These are phyloP conservation scores for Gastrodia elata DNA, from an alignment of 106 monocot species.

Conservation along the genomic window DNA sequence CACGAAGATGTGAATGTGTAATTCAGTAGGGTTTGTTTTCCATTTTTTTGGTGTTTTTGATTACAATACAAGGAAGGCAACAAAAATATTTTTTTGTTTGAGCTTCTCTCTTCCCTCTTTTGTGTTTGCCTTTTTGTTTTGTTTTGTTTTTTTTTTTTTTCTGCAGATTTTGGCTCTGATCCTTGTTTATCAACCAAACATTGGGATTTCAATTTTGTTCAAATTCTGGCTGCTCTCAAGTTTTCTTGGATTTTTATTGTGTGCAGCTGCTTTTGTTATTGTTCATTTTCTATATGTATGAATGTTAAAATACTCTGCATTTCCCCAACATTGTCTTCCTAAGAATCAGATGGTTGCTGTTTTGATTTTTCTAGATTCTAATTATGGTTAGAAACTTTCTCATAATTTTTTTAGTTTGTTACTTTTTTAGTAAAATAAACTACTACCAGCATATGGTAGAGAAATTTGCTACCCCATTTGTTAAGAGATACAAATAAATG, in stretches of 20 bases:
- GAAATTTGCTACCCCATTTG: too few species aligned
- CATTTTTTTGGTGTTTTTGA: background rate
- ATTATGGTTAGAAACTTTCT: too few species aligned
- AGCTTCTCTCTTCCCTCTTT: background rate
- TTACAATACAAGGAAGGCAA: background rate
- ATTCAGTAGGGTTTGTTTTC: constrained; percentile 18
- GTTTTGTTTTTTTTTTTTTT: background rate
- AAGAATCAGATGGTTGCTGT: background rate
- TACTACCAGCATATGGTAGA: too few species aligned
- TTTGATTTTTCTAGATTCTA: background rate
- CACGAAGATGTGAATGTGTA: constrained; percentile 34
- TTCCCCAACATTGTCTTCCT: background rate
- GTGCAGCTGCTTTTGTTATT: background rate
- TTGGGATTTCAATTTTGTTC: background rate
- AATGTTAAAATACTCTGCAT: background rate
- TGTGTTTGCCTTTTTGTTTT: background rate
- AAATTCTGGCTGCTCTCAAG: background rate
- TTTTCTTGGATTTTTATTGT: background rate
- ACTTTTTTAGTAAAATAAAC: too few species aligned
- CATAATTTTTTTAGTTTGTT: too few species aligned
- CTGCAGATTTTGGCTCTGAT: background rate
- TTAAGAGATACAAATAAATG: too few species aligned
- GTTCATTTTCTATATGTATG: background rate
- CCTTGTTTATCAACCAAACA: background rate
- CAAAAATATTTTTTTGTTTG: background rate